Conservation (phyloP, 495 filamentous ascomycete species). For the Lasiosphaeriaceae sp. region DNA sequence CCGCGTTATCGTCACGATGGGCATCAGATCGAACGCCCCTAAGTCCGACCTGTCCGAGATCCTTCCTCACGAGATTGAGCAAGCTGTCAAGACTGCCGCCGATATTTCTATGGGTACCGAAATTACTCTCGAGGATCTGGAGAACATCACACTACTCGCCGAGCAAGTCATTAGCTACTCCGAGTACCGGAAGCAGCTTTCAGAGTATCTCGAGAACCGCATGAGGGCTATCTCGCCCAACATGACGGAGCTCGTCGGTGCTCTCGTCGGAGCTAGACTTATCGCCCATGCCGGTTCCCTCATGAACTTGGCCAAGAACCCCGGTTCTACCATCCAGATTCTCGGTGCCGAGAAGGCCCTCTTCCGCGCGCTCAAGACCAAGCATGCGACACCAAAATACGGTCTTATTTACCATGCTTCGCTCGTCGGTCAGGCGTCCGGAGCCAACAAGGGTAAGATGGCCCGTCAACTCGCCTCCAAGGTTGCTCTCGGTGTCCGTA, state of each 20-base stretch:
- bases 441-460: conserved; percentile 99
- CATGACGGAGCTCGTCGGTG: conserved; percentile 87
- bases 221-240: conserved; percentile 98
- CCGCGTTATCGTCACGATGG: conserved; percentile 78
- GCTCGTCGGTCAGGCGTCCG: conserved; percentile 91
- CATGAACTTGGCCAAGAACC: conserved; percentile 93
- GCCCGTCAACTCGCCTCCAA: conserved; percentile 93
- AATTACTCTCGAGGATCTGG: conserved; percentile 82
- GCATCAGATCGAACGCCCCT: conserved; percentile 74
- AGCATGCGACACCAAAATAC: conserved; percentile 99
- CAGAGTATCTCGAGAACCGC: conserved; percentile 81
- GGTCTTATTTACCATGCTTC: conserved; percentile 98
- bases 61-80: conserved; percentile 93
- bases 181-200: conserved; percentile 83
- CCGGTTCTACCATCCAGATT: conserved; percentile 94
- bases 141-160: conserved; percentile 84
- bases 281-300: conserved; percentile 95
- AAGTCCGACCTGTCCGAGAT: conserved; percentile 82
- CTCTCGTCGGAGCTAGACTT: conserved; percentile 89
- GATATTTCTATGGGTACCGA: conserved; percentile 99
- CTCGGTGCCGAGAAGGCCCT: conserved; percentile 98
- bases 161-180: conserved; percentile 89
- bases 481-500: conserved; percentile 85
- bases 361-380: conserved; percentile 97
- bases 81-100: conserved; percentile 85